phyloP scores from a whole-genome alignment of 1,284 basidiomycete species.

The Neonothopanus nambi region DNA sequence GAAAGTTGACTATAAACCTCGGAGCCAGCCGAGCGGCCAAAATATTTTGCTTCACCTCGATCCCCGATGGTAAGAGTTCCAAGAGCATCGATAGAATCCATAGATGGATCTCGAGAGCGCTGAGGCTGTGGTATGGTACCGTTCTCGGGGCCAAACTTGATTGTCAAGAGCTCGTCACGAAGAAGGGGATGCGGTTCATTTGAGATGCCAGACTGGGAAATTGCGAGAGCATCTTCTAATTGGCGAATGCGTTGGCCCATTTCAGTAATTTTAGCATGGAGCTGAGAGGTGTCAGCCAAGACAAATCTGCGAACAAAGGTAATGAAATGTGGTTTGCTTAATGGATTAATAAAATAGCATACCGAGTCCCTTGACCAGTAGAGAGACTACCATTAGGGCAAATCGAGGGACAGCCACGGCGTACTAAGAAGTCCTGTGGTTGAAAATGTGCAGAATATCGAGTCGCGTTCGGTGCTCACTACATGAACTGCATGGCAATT shows the following conservation, averaged over 20 bases:
- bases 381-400: conserved; percentile 59
- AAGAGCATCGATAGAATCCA: conserved; percentile 42
- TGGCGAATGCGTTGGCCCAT: conserved; percentile 75
- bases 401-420: conserved; percentile 49
- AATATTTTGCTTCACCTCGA: conserved; percentile 65
- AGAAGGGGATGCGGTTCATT: conserved; percentile 64
- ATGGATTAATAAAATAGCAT: conserved; percentile 15
- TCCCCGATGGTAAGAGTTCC: conserved; percentile 66
- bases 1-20: conserved; percentile 30
- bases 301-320: conserved; percentile 47
- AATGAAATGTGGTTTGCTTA: not conserved
- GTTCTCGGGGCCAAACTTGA: conserved; percentile 58
- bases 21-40: conserved; percentile 63
- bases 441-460: not conserved
- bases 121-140: conserved; percentile 27
- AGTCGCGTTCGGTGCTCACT: conserved; percentile 26
- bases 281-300: conserved; percentile 67
- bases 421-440: conserved; percentile 27
- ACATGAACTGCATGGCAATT: conserved; percentile 54
- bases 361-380: conserved; percentile 61
- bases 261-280: conserved; percentile 67
- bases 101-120: conserved; percentile 25
- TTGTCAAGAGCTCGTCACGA: conserved; percentile 56
- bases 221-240: conserved; percentile 66
- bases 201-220: conserved; percentile 62